Percentiles rank a stretch among this genome's conserved stretches.
phyloP scores from a whole-genome alignment of 495 filamentous ascomycete genomes.

The Annulohypoxylon maeteangense region DNA sequence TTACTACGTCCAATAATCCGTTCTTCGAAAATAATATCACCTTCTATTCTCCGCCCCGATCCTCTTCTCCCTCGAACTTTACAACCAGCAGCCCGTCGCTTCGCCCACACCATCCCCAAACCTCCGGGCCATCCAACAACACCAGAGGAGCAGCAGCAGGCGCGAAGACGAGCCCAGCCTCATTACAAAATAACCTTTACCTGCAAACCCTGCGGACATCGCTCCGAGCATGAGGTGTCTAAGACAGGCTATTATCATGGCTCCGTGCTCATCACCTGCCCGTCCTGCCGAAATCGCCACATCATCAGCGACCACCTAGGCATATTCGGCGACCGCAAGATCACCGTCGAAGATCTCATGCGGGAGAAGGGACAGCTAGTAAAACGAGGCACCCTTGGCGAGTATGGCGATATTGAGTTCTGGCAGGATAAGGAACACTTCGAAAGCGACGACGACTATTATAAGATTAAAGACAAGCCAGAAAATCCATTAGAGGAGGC shows the following conservation, averaged over 20 bases:
- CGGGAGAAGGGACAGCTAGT: constrained; percentile 71
- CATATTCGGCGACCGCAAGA: constrained; percentile 73
- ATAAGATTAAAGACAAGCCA: too few relatives aligned
- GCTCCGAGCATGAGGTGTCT: constrained; percentile 80
- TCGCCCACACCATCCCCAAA: constrained; percentile 53
- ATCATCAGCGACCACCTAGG: constrained; percentile 90
- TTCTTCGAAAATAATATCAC: constrained; percentile 6
- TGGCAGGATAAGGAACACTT: constrained; percentile 68
- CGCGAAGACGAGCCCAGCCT: constrained; percentile 59
- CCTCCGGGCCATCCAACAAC: constrained; percentile 37
- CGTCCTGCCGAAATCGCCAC: constrained; percentile 83
- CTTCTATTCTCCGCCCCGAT: constrained; percentile 32
- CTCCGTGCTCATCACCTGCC: constrained; percentile 87
- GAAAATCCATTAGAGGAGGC: not conserved
- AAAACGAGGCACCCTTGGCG: constrained; percentile 66
- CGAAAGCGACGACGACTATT: too few relatives aligned
- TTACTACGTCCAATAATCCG: constrained; percentile 12
- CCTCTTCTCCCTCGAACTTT: constrained; percentile 26
- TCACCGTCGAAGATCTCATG: constrained; percentile 79
- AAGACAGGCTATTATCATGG: constrained; percentile 95
- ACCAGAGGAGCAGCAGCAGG: constrained; percentile 26
- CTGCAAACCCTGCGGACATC: constrained; percentile 81
- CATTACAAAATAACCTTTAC: constrained; percentile 90
- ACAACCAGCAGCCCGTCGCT: constrained; percentile 39
- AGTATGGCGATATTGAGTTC: constrained; percentile 72